phyloP scores from a whole-genome alignment of 176 grass and related monocot species.

The Alloteropsis semialata region DNA sequence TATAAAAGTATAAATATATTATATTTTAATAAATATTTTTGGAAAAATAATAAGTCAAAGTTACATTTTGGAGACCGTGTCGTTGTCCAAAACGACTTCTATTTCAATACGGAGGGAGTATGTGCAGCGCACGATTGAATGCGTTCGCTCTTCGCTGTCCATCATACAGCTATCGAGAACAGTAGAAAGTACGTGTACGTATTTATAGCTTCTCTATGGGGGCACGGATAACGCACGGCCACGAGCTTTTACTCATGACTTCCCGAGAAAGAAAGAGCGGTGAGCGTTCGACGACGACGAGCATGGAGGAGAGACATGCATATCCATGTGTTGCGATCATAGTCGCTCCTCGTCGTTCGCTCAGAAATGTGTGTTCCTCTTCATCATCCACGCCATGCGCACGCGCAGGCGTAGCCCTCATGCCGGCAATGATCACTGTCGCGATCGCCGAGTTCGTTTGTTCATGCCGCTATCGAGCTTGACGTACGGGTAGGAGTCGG shows the following conservation, averaged over 20 bases:
- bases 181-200: background rate
- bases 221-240: background rate
- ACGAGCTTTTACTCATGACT: background rate
- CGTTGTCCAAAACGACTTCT: too few relatives aligned
- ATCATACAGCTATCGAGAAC: background rate
- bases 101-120: too few relatives aligned
- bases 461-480: background rate
- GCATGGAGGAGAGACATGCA: background rate
- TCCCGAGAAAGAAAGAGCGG: background rate
- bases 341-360: background rate
- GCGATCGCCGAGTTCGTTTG: background rate
- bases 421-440: background rate
- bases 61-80: too few relatives aligned
- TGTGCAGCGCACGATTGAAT: background rate
- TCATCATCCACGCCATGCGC: background rate
- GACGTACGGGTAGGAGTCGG: background rate
- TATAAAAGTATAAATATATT: too few relatives aligned
- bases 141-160: background rate
- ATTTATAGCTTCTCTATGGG: background rate
- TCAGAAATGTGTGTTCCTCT: background rate
- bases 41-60: too few relatives aligned
- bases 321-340: background rate
- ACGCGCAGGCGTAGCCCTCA: background rate
- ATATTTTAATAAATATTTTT: too few relatives aligned
- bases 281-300: background rate